Base-by-base conservation (phyloP, 1,284 basidiomycete genomes). In the Somion occarium region DNA sequence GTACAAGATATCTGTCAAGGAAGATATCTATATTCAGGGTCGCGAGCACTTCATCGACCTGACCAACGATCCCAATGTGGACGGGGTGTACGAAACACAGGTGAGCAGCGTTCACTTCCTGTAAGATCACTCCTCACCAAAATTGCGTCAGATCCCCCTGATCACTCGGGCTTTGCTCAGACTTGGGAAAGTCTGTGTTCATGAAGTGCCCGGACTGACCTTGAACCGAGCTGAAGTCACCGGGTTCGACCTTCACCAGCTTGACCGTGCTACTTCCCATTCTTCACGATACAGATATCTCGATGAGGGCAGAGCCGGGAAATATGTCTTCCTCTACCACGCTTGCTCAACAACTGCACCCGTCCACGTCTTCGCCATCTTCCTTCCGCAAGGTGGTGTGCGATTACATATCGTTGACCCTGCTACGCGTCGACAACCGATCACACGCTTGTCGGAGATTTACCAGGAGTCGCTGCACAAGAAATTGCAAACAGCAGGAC, bases 81-180 rank as follows among this genome's bases (percentile, higher is more conserved):
- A 98, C 59, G 94, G 93, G 1, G 90, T 98, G 1, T 99, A 89
- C 63, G 97, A 99, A 70, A 78, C 89, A 37, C 93, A 98, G 76
- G 91, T 90, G 57, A 23, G 55, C 38, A 51, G 56, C 7, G 30
- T 34, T 15, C 30, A 34, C 30, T 7, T 15, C 30, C n/a, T 34
- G 7, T 15, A 50, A 53, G 58, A 11, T 39, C 44, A 49, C 41
- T 54, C 34, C 52, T 45, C 52, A 38, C 53, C 5, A 30, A 53
- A 38, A 18, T 5, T 5, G 12, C 3, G 30, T 22, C 57, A 93
- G 90, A 78, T 99, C 11, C 93, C 97, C 1, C 78, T 97, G 11
- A 72, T 89, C 39, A 79, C 91, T 51, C 88, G 97, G 25, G 93
- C 88, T 2, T 68, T 99, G 18, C 72, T 99, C 24, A 84, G 81